Conservation (phyloP, 106 monocot species). For the Hemerocallis citrina region DNA sequence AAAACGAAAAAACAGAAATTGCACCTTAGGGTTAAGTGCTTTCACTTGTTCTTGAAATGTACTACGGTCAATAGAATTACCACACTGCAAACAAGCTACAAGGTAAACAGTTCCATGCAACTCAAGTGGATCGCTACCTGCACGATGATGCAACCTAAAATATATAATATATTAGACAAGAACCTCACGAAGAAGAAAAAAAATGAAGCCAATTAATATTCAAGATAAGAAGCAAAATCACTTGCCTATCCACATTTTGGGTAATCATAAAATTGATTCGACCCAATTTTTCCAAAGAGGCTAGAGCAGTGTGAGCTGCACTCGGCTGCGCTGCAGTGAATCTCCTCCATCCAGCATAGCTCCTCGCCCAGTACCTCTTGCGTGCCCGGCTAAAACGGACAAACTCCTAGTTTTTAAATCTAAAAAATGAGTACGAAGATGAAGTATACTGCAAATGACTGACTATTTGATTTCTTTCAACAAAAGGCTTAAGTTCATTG, state of each 20-base stretch:
- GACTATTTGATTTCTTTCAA: not conserved
- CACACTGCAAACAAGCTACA: conserved; percentile 86
- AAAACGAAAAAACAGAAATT: too few relatives aligned
- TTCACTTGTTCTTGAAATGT: conserved; percentile 94
- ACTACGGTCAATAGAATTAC: conserved; percentile 42
- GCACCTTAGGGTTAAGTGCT: conserved; percentile 80
- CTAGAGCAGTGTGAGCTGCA: conserved; percentile 60
- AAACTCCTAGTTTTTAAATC: conserved; percentile 52
- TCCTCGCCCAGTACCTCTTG: conserved; percentile 93
- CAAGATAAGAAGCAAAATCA: not conserved
- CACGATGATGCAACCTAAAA: conserved; percentile 90
- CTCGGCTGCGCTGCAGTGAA: conserved; percentile 79
- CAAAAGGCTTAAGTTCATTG: not conserved
- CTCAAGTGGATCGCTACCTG: conserved; percentile 90
- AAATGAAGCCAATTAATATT: too few relatives aligned
- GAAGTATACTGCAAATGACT: not conserved
- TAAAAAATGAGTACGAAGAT: not conserved
- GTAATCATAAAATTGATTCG: conserved; percentile 76
- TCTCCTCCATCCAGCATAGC: conserved; percentile 99
- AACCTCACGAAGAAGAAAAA: not conserved
- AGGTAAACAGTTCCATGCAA: conserved; percentile 91
- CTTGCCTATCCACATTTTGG: conserved; percentile 92
- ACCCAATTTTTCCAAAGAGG: conserved; percentile 79
- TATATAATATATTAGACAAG: not conserved
- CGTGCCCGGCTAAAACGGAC: conserved; percentile 68